Base-by-base conservation (phyloP, 1,139 yeast genomes). In the Hyphopichia buzzinii region DNA sequence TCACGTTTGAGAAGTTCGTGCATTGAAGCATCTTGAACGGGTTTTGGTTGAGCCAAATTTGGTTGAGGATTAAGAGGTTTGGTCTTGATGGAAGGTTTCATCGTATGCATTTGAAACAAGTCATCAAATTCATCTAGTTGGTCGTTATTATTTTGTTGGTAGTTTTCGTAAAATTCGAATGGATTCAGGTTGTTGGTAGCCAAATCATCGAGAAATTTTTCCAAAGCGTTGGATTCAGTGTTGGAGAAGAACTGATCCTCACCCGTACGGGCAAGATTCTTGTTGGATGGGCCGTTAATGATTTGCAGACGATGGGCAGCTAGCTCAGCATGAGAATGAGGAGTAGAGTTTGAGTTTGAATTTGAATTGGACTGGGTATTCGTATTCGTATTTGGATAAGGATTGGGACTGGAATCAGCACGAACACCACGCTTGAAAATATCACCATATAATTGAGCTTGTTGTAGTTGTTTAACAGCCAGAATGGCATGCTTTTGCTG, bases 201-300 rank as follows among this genome's bases (percentile, higher is more conserved):
- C 50, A 71, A 60, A 42, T 62, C 66, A 45, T 71, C 76, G 52
- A 71, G 59, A 42, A 71, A 71, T 45, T 52, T 59, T 40, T 70
- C 75, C 47, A 71, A 58, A 8, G 75, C 75, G 44, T 64, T 60
- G 13, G 72, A 62, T 48, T 71, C 77, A 8, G 72, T 68, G 42
- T 62, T 58, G 33, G 73, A 62, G 48, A 71, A 71, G 43, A 71
- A 71, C 46, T 67, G 67, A 47, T 70, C 76, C 8, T 36, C 31
- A 12, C 19, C 26, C 13, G 31, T 32, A n/a, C 27, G 16, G 13
- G 6, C 13, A 7, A 7, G 17, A 7, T 12, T 8, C n/a, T 12
- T 8, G 10, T 27, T 27, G 7, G 13, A 11, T 5, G 29, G 8
- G 11, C 14, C 19, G n/a, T 22, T 19, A 13, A 21, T 3, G 4